A percentile compares a stretch with the other conserved stretches of the same genome.
phyloP scores from a whole-genome alignment of 192 early-diverging fungal genomes.

The Haplosporangium gracile region DNA sequence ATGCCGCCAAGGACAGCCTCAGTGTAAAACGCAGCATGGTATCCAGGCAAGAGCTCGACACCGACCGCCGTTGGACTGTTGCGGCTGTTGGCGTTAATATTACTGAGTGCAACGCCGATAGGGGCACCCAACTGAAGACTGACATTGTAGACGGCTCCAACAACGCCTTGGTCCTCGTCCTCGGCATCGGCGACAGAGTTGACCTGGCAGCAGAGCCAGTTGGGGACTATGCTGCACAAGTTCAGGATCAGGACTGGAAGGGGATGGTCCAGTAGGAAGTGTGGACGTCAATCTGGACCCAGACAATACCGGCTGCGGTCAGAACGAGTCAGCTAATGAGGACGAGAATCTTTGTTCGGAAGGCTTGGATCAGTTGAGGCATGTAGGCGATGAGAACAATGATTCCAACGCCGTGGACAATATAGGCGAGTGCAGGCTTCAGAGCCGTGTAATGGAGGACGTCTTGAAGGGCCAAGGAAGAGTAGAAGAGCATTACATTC shows the following conservation, averaged over 20 bases:
- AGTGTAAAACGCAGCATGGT: slow-evolving; percentile 36
- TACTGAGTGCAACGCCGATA: slow-evolving; percentile 35
- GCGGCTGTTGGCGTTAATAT: slow-evolving; percentile 26
- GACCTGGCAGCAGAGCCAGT: slow-evolving; percentile 28
- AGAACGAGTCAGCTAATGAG: slow-evolving; percentile 16
- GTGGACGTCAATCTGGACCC: slow-evolving; percentile 15
- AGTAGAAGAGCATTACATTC: slow-evolving; percentile 32
- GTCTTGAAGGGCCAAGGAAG: slow-evolving; percentile 22
- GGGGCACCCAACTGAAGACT: slow-evolving; percentile 43
- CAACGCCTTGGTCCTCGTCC: slow-evolving; percentile 39
- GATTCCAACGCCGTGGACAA: slow-evolving; percentile 25
- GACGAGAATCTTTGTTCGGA: slow-evolving; percentile 27
- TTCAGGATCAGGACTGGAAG: slow-evolving; percentile 22
- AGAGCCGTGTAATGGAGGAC: slow-evolving; percentile 19
- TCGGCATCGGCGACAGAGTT: slow-evolving; percentile 26
- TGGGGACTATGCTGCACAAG: slow-evolving; percentile 14
- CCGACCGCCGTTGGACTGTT: slow-evolving; percentile 17
- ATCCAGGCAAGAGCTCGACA: slow-evolving; percentile 21
- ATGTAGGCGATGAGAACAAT: not conserved
- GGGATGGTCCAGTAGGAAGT: slow-evolving; percentile 21
- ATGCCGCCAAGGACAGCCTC: slow-evolving; percentile 10
- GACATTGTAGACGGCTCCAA: slow-evolving; percentile 25
- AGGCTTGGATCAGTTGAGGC: not conserved
- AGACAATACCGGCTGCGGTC: slow-evolving; percentile 15
- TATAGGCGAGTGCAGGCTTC: slow-evolving; percentile 3